These are phyloP conservation scores for Phytophthora boehmeriae DNA, from an alignment of 352 stramenopile species.

Conservation along the genomic window DNA sequence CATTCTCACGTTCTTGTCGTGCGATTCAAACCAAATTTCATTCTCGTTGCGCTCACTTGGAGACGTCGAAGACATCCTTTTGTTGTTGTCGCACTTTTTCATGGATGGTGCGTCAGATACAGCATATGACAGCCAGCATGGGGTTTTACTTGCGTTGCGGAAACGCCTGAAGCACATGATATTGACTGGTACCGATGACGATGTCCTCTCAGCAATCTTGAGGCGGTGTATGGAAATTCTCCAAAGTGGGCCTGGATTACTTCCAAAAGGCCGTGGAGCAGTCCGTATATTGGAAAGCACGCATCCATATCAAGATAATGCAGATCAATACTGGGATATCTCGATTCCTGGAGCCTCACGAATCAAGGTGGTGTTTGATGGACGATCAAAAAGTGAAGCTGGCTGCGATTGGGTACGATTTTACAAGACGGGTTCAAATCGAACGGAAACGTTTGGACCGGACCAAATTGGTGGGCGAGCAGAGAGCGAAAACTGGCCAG, in stretches of 20 bases:
- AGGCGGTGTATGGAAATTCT: conserved; percentile 46
- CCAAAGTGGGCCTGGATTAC: conserved; percentile 12
- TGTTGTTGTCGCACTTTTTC: conserved; percentile 55
- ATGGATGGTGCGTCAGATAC: conserved; percentile 15
- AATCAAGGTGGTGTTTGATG: conserved; percentile 78
- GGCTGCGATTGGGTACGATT: conserved; percentile 72
- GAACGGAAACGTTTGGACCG: conserved; percentile 52
- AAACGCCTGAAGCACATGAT: conserved; percentile 31
- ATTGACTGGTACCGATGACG: conserved; percentile 24
- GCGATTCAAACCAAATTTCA: conserved; percentile 6
- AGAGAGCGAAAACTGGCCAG: conserved; percentile 82
- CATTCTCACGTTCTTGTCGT: conserved; percentile 46
- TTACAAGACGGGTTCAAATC: conserved; percentile 64
- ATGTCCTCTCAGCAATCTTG: conserved; percentile 25
- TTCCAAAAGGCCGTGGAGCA: conserved; percentile 51
- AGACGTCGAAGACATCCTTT: conserved; percentile 40
- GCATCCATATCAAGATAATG: conserved; percentile 77
- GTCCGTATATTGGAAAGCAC: conserved; percentile 66
- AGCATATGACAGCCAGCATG: conserved; percentile 29
- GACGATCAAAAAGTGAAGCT: conserved; percentile 68
- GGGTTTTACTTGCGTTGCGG: conserved; percentile 29
- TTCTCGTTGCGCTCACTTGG: conserved; percentile 43
- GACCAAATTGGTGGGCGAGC: conserved; percentile 67
- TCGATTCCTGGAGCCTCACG: conserved; percentile 66
- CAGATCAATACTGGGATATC: conserved; percentile 71